Evolutionary conservation across 2,329 filamentous ascomycete genomes (phyloP).

Genomic region (Exophiala sp.): DNA sequence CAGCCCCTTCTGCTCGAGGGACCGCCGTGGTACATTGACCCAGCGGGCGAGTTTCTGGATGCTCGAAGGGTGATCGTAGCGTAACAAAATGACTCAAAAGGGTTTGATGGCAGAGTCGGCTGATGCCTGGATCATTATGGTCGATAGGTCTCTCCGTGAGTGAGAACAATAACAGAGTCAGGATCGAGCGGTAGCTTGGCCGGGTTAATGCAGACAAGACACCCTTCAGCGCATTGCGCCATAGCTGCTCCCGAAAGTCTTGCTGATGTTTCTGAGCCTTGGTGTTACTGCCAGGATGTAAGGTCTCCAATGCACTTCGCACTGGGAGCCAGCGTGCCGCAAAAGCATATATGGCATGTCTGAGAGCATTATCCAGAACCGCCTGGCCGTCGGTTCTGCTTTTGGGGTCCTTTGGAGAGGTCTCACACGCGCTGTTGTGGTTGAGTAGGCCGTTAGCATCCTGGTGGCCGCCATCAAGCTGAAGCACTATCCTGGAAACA

Average conservation of each 20-base stretch:
- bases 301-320: neutral
- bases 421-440: neutral
- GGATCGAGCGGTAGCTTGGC: slow-evolving; percentile 8
- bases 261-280: neutral
- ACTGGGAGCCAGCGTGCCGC: slow-evolving; percentile 5
- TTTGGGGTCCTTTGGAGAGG: neutral
- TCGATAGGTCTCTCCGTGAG: slow-evolving; percentile 4
- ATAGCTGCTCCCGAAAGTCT: slow-evolving; percentile 3
- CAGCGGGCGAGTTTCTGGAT: neutral
- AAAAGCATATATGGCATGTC: slow-evolving; percentile 11
- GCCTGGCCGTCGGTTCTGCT: neutral
- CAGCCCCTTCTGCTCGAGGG: slow-evolving; percentile 50
- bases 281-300: neutral
- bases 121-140: slow-evolving; percentile 1
- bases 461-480: neutral
- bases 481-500: neutral
- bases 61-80: neutral
- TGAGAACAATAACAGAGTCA: slow-evolving; percentile 2
- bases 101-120: slow-evolving; percentile 1
- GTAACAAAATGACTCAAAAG: slow-evolving; percentile 3
- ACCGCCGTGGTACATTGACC: slow-evolving; percentile 23
- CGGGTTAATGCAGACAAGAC: neutral
- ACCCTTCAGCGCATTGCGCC: neutral
- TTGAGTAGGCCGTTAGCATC: neutral
- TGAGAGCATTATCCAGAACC: slow-evolving; percentile 3